Percentiles rank a stretch among this genome's conserved stretches.
These are phyloP conservation scores for Arachnomyces sp. DNA, from an alignment of 2,329 filamentous ascomycete species.

Conservation along the genomic window DNA sequence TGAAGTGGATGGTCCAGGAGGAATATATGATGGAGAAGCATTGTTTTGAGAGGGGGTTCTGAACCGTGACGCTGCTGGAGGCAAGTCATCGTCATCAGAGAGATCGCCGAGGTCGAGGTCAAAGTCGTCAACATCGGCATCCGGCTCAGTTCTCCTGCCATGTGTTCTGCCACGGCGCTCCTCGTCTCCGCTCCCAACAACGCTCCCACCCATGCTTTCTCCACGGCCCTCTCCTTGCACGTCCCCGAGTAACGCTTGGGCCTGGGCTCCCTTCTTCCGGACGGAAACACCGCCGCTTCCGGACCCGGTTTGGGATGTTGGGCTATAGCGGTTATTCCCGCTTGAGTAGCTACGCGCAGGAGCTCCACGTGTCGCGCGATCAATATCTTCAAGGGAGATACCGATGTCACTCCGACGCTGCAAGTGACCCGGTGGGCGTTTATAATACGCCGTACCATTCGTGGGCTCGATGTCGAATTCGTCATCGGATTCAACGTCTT, in stretches of 20 bases:
- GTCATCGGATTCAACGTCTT: conserved; percentile 95
- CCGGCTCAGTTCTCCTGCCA: conserved; percentile 25
- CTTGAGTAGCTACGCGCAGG: conserved; percentile 47
- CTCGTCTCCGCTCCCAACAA: conserved; percentile 38
- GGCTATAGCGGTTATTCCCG: conserved; percentile 49
- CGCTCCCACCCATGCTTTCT: conserved; percentile 38
- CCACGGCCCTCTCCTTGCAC: conserved; percentile 31
- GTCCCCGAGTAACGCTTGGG: conserved; percentile 46
- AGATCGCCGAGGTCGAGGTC: conserved; percentile 33
- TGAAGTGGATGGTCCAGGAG: conserved; percentile 10
- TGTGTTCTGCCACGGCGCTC: conserved; percentile 28
- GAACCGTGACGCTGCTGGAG: conserved; percentile 40
- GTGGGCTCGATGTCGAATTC: conserved; percentile 92
- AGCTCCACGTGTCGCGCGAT: conserved; percentile 28
- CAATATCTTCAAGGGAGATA: conserved; percentile 46
- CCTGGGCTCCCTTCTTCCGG: conserved; percentile 44
- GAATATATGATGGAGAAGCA: conserved; percentile 13
- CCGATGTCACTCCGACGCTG: conserved; percentile 58
- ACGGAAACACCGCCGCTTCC: conserved; percentile 31
- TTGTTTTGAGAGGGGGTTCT: conserved; percentile 29
- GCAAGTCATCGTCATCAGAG: conserved; percentile 54
- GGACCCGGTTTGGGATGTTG: conserved; percentile 31
- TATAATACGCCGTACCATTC: conserved; percentile 66
- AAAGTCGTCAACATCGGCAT: conserved; percentile 27
- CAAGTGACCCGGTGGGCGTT: conserved; percentile 72